A percentile compares a stretch with the other conserved stretches of the same genome.
Conservation (phyloP, 306 rosid genomes). For the Glycine tomentella region DNA sequence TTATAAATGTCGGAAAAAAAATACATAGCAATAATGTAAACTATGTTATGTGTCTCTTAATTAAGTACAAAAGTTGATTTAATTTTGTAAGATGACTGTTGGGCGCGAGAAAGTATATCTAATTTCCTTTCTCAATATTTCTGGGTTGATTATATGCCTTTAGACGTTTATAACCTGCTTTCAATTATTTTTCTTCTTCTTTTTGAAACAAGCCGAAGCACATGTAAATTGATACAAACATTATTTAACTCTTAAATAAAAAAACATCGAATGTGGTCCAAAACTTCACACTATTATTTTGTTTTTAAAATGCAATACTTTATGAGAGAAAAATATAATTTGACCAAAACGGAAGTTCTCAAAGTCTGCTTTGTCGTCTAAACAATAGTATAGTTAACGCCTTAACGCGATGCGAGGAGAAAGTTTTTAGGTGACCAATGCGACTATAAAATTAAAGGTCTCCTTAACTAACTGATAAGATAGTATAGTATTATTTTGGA, state of each 20-base stretch:
- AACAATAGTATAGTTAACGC: background rate
- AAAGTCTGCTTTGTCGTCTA: slow-evolving; percentile 35
- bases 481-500: background rate
- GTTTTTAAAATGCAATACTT: background rate
- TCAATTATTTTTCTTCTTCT: background rate
- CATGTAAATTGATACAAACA: background rate
- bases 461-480: background rate
- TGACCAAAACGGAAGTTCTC: background rate
- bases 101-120: background rate
- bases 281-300: background rate
- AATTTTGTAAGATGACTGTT: background rate
- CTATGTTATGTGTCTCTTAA: background rate
- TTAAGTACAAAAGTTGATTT: background rate
- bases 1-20: too few relatives aligned
- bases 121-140: background rate
- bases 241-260: background rate
- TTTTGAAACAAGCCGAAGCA: background rate
- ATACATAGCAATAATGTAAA: background rate
- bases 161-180: background rate
- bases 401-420: background rate
- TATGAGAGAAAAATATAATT: background rate
- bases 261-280: background rate
- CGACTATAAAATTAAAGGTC: background rate
- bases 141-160: background rate
- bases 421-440: background rate